A percentile compares a stretch with the other conserved stretches of the same genome.
Evolutionary conservation across 306 rosid species (phyloP).

Genomic region (Trifolium fragiferum): DNA sequence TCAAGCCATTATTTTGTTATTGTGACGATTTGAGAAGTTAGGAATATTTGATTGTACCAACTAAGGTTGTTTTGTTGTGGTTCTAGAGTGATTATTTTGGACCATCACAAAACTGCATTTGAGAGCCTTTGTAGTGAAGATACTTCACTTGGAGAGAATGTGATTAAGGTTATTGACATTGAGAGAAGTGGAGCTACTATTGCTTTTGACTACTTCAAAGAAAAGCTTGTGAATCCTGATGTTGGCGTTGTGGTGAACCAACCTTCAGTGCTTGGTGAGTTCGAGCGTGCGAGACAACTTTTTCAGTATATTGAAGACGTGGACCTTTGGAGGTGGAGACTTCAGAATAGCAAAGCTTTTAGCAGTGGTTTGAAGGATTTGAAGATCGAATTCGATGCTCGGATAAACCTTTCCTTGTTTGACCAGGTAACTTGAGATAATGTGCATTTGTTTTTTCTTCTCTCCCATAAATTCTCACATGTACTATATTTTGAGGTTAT

Average conservation of each 20-base stretch:
- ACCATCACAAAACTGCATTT: slow-evolving; percentile 90
- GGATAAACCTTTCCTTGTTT: slow-evolving; percentile 65
- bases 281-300: slow-evolving; percentile 56
- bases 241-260: slow-evolving; percentile 26
- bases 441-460: neutral
- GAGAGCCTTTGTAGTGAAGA: slow-evolving; percentile 50
- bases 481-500: slow-evolving; percentile 11
- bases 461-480: too few species aligned
- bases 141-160: slow-evolving; percentile 47
- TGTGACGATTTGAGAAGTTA: neutral
- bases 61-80: slow-evolving; percentile 2
- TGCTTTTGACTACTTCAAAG: slow-evolving; percentile 86
- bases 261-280: slow-evolving; percentile 48
- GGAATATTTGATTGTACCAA: slow-evolving; percentile 7
- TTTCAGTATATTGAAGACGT: slow-evolving; percentile 84
- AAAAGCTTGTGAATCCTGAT: slow-evolving; percentile 47
- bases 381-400: slow-evolving; percentile 62
- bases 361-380: slow-evolving; percentile 74
- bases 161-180: slow-evolving; percentile 64
- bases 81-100: slow-evolving; percentile 70
- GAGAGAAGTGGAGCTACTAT: slow-evolving; percentile 88
- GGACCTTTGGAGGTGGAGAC: slow-evolving; percentile 93
- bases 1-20: neutral
- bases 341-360: slow-evolving; percentile 81
- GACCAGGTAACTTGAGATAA: slow-evolving; percentile 53